Evolutionary conservation across 2,329 filamentous ascomycete species (phyloP), one percentile per base, ranked within the genome.

Genomic region (Aureobasidium vineae): DNA sequence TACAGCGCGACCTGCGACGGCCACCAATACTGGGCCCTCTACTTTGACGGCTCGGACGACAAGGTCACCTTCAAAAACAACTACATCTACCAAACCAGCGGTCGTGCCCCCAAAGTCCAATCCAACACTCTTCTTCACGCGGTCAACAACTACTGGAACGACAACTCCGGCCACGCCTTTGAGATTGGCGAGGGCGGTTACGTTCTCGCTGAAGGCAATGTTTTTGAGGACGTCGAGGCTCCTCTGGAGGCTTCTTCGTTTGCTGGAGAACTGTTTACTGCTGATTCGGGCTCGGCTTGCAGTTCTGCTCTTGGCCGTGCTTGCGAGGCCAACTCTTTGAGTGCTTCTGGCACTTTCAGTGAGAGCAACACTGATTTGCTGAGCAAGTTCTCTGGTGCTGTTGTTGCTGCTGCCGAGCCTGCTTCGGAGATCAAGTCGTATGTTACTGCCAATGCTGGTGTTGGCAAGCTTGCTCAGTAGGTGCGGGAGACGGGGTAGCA

Each of bases 11-110:
- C 80, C 54, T 88, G 85, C 75, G 79, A 87, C 71, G 79, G 78
- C 49, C 80, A 85, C 75, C 84, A 86, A 75, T 86, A 87, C 81
- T 87, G 85, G 83, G 80, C 76, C 31, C 75, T 86, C 69, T 86
- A 85, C 77, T 79, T 87, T 50, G 80, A 79, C 49, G 85, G 85
- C 21, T 78, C 79, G 60, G 79, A 75, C 72, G 85, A 88, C 71
- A 71, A 81, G 67, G 78, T 86, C 71, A 87, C 85, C 68, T 72
- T 87, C 72, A 83, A 85, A 77, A 79, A 79, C 70, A 87, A 87
- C 79, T 86, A 86, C 77, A 78, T 87, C 73, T 83, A 86, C 79
- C 79, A 85, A 74, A 83, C 82, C 57, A 81, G 78, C 13, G 84
- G 84, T 61, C 83, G 84, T 63, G 76, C 77, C 31, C 84, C 84